Percentiles rank a stretch among this genome's conserved stretches.
Evolutionary conservation across 345 rosid genomes (phyloP).

Genomic region (Jatropha curcas): DNA sequence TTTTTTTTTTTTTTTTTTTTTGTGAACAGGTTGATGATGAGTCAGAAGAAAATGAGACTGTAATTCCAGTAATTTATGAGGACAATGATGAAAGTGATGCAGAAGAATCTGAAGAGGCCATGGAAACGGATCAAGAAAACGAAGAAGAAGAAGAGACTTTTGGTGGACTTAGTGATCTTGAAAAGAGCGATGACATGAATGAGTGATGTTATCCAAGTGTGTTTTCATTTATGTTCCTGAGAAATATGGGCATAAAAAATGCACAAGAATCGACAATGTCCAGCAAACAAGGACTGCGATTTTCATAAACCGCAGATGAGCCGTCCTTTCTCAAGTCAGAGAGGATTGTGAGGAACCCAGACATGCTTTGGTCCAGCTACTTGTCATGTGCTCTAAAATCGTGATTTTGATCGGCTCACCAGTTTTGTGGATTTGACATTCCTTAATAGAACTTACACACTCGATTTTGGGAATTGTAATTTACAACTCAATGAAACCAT

Average conservation of each 20-base stretch:
- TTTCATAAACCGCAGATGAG: background rate
- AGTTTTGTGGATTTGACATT: background rate
- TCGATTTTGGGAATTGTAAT: background rate
- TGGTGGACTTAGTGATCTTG: conserved; percentile 46
- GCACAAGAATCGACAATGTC: background rate
- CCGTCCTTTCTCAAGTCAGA: background rate
- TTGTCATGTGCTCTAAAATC: background rate
- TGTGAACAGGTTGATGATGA: conserved; percentile 53
- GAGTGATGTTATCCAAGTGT: conserved; percentile 32
- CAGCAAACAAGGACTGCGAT: background rate
- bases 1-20: background rate
- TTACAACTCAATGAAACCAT: background rate
- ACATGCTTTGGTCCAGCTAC: background rate
- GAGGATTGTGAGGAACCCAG: background rate
- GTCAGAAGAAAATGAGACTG: conserved; percentile 28
- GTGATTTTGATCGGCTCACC: background rate
- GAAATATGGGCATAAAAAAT: background rate
- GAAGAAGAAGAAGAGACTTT: conserved; percentile 39
- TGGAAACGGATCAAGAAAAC: conserved; percentile 47
- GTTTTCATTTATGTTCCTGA: background rate
- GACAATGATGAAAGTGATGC: conserved; percentile 77
- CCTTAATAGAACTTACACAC: background rate
- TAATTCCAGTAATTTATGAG: conserved; percentile 29
- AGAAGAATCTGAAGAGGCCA: conserved; percentile 59
- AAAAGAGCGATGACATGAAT: conserved; percentile 53